phyloP scores from a whole-genome alignment of 2,329 filamentous ascomycete genomes.

The Endoconidiophora laricicola region DNA sequence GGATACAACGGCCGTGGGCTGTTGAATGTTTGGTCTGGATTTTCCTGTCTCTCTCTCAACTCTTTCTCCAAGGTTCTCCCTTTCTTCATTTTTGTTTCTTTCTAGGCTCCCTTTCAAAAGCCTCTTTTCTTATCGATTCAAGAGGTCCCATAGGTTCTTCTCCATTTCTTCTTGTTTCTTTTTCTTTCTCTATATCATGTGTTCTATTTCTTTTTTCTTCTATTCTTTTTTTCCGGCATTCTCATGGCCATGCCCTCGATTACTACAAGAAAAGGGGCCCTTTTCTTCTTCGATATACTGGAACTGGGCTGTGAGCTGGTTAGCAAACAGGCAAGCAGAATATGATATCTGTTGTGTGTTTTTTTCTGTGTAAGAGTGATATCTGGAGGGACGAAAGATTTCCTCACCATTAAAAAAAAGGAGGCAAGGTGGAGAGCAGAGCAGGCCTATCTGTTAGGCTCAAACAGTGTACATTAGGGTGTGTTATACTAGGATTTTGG shows the following conservation, averaged over 20 bases:
- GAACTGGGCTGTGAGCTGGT: too few relatives aligned
- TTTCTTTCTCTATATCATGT: constrained; percentile 3
- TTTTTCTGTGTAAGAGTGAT: background rate
- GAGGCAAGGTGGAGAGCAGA: background rate
- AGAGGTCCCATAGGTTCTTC: background rate
- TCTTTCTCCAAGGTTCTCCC: background rate
- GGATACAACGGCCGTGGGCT: background rate
- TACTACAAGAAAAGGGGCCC: too few relatives aligned
- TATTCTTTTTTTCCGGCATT: background rate
- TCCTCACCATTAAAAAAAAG: constrained; percentile 1
- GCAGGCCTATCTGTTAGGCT: background rate
- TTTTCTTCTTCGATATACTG: too few relatives aligned
- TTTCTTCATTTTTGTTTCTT: background rate
- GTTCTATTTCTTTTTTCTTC: constrained; percentile 1
- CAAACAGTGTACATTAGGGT: constrained; percentile 13
- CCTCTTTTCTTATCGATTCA: background rate
- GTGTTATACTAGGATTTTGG: constrained; percentile 1
- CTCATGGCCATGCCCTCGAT: background rate
- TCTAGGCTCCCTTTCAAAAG: background rate
- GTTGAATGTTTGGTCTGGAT: background rate
- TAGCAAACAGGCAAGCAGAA: background rate
- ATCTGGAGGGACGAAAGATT: background rate
- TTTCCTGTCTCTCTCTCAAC: background rate
- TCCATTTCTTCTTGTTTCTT: constrained; percentile 5
- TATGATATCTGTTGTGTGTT: background rate